Evolutionary conservation across 352 stramenopile genomes (phyloP), one percentile per base, ranked within the genome.

Genomic region (Thraustotheca clavata): DNA sequence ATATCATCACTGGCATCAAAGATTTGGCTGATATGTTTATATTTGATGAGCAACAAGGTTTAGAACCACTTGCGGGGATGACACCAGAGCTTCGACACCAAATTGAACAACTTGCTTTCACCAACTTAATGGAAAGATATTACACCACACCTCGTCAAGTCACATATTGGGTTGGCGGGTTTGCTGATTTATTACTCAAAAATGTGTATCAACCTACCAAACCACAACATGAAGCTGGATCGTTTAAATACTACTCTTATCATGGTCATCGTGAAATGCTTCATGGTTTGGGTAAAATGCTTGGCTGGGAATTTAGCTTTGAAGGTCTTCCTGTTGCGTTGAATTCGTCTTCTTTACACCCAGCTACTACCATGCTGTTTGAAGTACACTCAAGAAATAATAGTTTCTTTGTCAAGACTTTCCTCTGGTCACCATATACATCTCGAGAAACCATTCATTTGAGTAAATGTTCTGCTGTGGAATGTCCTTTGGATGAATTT

Each of bases 101-200:
- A 31, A 67, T 92, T 20, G 78, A 90, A 66, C 68, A 83, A 38
- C 68, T 92, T 33, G 80, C 81, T 36, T 91, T 92, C 69, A 81
- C 74, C 9, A 88, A 89, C 69, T 80, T 92, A 50, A 91, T 92
- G 83, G 83, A 92, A 67, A 71, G 83, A 43, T 92, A 92, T 68
- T 92, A 89, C 71, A 77, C 78, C 22, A 89, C 83, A 20, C 77
- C 87, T 24, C 80, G 80, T 34, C 73, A 77, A 59, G 76, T 92
- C 63, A 92, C 83, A 47, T 92, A 92, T 74, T 92, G 83, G 83
- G 79, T 87, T 40, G 83, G 80, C 36, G 83, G 80, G 16, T 92
- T 92, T 68, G 69, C 71, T 0, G 73, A 87, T 22, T 65, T 92
- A 55, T 69, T 92, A 49, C 62, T 92, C 2, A 71, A 70, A 47